Conservation (phyloP, 1,139 yeast genomes). For the Zygosaccharomyces sapae region DNA sequence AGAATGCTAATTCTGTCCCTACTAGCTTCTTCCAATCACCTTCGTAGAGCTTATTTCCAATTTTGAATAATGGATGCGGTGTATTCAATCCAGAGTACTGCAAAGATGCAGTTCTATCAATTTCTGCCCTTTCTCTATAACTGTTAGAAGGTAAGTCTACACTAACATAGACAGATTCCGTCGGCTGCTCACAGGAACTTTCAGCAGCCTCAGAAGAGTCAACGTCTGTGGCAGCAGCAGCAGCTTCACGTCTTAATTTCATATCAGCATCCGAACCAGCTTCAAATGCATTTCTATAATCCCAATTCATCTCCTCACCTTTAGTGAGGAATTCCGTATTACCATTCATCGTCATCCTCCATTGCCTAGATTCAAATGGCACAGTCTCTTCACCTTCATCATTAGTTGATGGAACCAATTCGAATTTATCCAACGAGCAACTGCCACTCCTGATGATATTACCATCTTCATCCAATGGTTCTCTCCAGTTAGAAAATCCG, state of each 20-base stretch:
- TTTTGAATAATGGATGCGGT: slow-evolving; percentile 49
- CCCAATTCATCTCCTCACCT: slow-evolving; percentile 95
- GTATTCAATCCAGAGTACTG: slow-evolving; percentile 53
- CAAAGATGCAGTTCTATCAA: slow-evolving; percentile 39
- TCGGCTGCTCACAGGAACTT: slow-evolving; percentile 12
- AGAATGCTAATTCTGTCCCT: slow-evolving; percentile 69
- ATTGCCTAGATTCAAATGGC: slow-evolving; percentile 34
- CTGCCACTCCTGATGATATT: slow-evolving; percentile 50
- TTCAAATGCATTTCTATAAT: slow-evolving; percentile 57
- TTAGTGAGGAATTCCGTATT: slow-evolving; percentile 56
- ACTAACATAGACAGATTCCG: slow-evolving; percentile 41
- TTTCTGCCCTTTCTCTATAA: slow-evolving; percentile 29
- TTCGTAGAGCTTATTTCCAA: slow-evolving; percentile 56
- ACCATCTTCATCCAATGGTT: slow-evolving; percentile 47
- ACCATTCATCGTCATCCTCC: slow-evolving; percentile 64
- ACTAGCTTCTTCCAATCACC: slow-evolving; percentile 76
- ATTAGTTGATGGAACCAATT: slow-evolving; percentile 43
- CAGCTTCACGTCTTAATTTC: slow-evolving; percentile 42
- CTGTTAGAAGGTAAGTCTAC: slow-evolving; percentile 41
- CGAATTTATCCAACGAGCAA: slow-evolving; percentile 55
- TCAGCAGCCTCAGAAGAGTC: slow-evolving; percentile 4
- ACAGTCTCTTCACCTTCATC: slow-evolving; percentile 35
- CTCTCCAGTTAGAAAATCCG: slow-evolving; percentile 46
- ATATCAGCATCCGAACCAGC: slow-evolving; percentile 79
- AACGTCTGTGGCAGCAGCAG: slow-evolving; percentile 7